Evolutionary conservation across 495 filamentous ascomycete species (phyloP).

Genomic region (Penicillium pancosmium): DNA sequence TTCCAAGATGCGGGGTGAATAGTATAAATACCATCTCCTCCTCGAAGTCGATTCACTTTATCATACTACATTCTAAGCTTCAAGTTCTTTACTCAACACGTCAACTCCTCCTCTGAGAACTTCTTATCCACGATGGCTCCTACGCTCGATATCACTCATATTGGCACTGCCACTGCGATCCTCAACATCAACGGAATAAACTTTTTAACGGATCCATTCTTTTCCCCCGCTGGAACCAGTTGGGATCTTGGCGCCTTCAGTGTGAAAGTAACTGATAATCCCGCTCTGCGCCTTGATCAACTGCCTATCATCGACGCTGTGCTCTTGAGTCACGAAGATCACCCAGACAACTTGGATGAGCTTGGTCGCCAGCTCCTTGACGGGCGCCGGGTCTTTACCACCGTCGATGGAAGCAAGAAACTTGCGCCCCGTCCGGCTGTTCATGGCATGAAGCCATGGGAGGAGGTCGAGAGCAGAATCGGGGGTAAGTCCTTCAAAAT

Average conservation of each 20-base stretch:
- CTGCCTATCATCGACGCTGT: constrained; percentile 55
- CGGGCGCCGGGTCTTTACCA: constrained; percentile 54
- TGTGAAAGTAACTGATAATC: constrained; percentile 36
- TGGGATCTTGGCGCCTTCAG: constrained; percentile 28
- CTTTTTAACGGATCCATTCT: constrained; percentile 56
- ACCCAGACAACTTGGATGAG: constrained; percentile 56
- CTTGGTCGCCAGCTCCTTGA: constrained; percentile 45
- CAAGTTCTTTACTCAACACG: no score
- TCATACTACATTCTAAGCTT: no score
- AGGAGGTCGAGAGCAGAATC: constrained; percentile 24
- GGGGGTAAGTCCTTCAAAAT: constrained; percentile 31
- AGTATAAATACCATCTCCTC: no score
- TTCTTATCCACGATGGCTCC: not conserved
- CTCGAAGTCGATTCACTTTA: no score
- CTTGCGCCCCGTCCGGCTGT: constrained; percentile 47
- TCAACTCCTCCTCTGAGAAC: no score
- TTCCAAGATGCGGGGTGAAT: no score
- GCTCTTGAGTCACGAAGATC: constrained; percentile 59
- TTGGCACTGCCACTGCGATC: not conserved
- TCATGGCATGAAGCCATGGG: constrained; percentile 39
- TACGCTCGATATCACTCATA: not conserved
- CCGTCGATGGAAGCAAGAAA: constrained; percentile 47
- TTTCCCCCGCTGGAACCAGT: constrained; percentile 45
- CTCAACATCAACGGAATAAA: constrained; percentile 36
- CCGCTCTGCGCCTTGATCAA: constrained; percentile 38